These are phyloP conservation scores for Cercospora sojina DNA, from an alignment of 2,329 filamentous ascomycete species.

Conservation along the genomic window DNA sequence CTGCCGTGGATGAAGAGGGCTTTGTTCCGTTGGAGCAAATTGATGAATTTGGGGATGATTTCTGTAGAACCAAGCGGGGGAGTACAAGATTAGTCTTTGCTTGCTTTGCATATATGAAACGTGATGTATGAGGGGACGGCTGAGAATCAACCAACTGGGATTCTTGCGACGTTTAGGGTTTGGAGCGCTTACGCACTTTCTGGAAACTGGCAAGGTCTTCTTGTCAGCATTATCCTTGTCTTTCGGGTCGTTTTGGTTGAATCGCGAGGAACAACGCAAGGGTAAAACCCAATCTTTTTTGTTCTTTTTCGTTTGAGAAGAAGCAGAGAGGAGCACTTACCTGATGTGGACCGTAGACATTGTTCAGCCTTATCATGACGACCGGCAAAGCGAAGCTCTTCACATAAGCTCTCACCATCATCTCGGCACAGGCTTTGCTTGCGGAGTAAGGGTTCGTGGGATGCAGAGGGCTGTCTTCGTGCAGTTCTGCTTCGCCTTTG, in stretches of 20 bases:
- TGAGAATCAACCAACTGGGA: background rate
- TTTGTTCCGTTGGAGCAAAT: slow-evolving; percentile 64
- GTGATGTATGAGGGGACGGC: background rate
- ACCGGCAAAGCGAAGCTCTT: slow-evolving; percentile 78
- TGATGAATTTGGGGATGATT: slow-evolving; percentile 80
- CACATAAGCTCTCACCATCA: slow-evolving; percentile 72
- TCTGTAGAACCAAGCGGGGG: slow-evolving; percentile 51
- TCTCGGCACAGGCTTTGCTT: slow-evolving; percentile 41
- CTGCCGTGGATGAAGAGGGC: slow-evolving; percentile 75
- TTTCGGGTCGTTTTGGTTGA: background rate
- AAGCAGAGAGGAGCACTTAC: slow-evolving; percentile 50
- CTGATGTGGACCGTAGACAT: slow-evolving; percentile 82
- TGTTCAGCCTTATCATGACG: slow-evolving; percentile 79
- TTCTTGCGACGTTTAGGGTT: background rate
- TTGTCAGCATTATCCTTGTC: slow-evolving; percentile 19
- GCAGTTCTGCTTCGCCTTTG: slow-evolving; percentile 67
- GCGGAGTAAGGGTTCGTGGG: slow-evolving; percentile 68
- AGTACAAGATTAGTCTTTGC: background rate
- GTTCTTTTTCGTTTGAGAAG: background rate
- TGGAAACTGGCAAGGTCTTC: slow-evolving; percentile 22
- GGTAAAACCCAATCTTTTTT: background rate
- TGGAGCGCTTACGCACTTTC: slow-evolving; percentile 24
- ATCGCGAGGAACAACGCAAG: background rate
- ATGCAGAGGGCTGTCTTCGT: slow-evolving; percentile 71
- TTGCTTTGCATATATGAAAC: background rate